These are phyloP conservation scores for Allium sativum DNA, from an alignment of 106 monocot species.

Conservation along the genomic window DNA sequence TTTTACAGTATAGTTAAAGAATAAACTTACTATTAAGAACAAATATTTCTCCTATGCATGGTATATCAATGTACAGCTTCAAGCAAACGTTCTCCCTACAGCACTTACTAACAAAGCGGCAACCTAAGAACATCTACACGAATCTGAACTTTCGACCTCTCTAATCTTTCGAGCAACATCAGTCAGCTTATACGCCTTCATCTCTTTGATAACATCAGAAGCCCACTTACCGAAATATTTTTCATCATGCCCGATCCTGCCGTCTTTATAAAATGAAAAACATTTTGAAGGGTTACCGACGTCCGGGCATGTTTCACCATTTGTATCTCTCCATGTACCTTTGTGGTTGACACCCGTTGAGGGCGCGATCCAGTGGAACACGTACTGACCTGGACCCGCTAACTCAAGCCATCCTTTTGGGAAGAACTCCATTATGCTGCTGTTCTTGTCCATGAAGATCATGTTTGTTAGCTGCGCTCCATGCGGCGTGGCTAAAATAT, in stretches of 20 bases:
- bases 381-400: conserved; percentile 43
- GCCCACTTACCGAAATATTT: conserved; percentile 43
- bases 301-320: conserved; percentile 24
- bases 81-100: no score
- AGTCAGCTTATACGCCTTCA: conserved; percentile 20
- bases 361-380: conserved; percentile 37
- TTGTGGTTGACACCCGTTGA: conserved; percentile 33
- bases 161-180: background rate
- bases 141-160: background rate
- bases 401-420: conserved; percentile 59
- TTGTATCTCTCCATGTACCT: conserved; percentile 45
- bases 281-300: conserved; percentile 7
- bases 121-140: background rate
- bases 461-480: conserved; percentile 67
- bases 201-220: conserved; percentile 23
- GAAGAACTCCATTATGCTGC: conserved; percentile 77
- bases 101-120: no score
- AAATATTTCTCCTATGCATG: no score
- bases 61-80: no score
- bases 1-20: no score
- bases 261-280: conserved; percentile 39
- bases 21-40: no score
- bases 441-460: conserved; percentile 69
- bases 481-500: conserved; percentile 46
- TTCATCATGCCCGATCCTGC: conserved; percentile 43